A percentile compares a stretch with the other conserved stretches of the same genome.
These are phyloP conservation scores for Durusdinium trenchii DNA, from an alignment of 73 alveolate species.

Conservation along the genomic window DNA sequence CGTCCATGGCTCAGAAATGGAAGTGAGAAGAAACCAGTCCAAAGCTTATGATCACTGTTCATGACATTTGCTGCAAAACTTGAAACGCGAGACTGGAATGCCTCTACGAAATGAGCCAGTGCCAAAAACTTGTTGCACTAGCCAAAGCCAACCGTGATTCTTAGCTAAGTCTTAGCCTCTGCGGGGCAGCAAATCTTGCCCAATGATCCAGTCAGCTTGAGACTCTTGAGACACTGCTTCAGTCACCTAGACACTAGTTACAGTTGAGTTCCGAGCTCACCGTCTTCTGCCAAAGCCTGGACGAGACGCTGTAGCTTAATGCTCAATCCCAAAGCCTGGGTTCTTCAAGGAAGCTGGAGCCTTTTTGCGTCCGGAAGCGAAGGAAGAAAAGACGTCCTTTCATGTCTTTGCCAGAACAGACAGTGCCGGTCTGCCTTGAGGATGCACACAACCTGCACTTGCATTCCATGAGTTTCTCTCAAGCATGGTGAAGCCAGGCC, in stretches of 20 bases:
- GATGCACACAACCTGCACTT: slow-evolving; percentile 55
- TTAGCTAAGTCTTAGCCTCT: too few species aligned
- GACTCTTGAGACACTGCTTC: too few species aligned
- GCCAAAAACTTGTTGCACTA: neutral
- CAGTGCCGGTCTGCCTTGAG: slow-evolving; percentile 1
- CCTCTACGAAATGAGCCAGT: neutral
- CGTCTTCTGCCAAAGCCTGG: slow-evolving; percentile 70
- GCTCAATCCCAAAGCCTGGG: neutral
- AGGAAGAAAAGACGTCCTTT: neutral
- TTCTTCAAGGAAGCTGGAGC: neutral
- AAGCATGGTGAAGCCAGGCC: neutral
- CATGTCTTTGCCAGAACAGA: neutral
- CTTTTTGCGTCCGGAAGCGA: too few species aligned
- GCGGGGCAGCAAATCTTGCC: too few species aligned
- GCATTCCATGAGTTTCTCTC: neutral
- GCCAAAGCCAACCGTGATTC: neutral
- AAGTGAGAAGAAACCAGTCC: too few species aligned
- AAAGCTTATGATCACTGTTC: neutral
- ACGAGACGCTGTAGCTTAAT: too few species aligned
- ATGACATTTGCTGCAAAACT: too few species aligned
- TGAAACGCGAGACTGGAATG: too few species aligned
- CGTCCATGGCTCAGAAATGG: slow-evolving; percentile 26
- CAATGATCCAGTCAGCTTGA: too few species aligned
- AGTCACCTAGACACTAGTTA: too few species aligned
- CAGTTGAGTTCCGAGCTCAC: slow-evolving; percentile 41